A percentile compares a stretch with the other conserved stretches of the same genome.
These are phyloP conservation scores for Scenedesmus sp. DNA, from an alignment of 163 green algal genomes.

Conservation along the genomic window DNA sequence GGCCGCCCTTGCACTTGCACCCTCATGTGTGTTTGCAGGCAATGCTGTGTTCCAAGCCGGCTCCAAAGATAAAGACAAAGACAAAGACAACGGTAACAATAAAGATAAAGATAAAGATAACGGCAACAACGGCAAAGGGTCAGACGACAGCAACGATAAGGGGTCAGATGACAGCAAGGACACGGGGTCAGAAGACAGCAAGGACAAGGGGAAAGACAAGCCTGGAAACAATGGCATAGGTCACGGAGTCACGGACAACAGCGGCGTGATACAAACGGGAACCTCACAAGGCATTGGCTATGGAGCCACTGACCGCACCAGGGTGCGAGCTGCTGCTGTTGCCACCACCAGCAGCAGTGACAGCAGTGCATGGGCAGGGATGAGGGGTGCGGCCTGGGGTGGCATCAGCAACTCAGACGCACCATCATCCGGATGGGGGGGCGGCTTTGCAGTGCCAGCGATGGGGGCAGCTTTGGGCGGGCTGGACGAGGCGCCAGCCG, in stretches of 20 bases:
- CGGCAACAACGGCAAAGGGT: neutral
- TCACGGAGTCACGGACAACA: neutral
- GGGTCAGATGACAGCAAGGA: neutral
- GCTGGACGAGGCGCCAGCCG: neutral
- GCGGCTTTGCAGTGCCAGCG: neutral
- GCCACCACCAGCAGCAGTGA: neutral
- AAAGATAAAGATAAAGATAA: neutral
- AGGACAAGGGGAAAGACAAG: too few relatives aligned
- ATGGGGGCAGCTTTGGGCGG: neutral
- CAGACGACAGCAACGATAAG: neutral
- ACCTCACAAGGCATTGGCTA: neutral
- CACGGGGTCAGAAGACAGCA: neutral
- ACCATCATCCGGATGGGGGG: neutral
- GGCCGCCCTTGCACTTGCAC: neutral
- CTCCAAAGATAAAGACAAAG: neutral
- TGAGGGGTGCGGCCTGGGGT: neutral
- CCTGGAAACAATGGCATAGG: neutral
- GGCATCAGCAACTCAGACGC: neutral
- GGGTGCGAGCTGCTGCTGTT: neutral
- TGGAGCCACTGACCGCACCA: neutral
- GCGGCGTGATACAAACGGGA: neutral
- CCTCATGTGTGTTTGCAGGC: neutral
- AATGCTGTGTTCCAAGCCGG: neutral
- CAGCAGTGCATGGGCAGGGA: neutral
- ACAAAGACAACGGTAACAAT: neutral